Base-by-base conservation (phyloP, 129 eudicot genomes). In the Pulicaria dysenterica region DNA sequence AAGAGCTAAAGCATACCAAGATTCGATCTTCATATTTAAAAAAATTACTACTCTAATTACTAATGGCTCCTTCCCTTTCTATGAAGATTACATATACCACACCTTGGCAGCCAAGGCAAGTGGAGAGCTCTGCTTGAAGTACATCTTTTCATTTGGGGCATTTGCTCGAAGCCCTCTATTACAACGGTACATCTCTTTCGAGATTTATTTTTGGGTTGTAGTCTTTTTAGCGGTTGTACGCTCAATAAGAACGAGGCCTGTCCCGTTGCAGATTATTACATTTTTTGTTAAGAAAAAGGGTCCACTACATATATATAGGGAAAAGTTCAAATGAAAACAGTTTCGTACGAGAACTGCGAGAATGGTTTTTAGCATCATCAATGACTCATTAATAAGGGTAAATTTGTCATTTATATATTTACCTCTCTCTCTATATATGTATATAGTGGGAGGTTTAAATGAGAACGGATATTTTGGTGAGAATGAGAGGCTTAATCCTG, bases 31-130 rank as follows among this genome's bases (percentile, higher is more conserved):
- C 9, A n/a, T 14, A 19, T 12, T 63, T 34, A 4, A 24, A 19
- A 24, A 24, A 24, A 24, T 24, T 24, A 24, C 17, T 37, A 24
- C 12, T 73, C 63, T 78, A 80, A 70, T 72, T 36, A 1, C 11
- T 72, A 10, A 59, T 54, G 36, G 7, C 84, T 83, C 24, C 11
- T 24, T 24, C 31, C 31, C 31, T 24, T 24, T 24, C 31, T 44
- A 12, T 81, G 80, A 74, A 92, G 98, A 94, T 88, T 94, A 94
- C 75, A 83, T 85, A 9, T 90, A 94, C 85, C 99, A 94, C 66
- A 94, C 97, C 39, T 72, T 94, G 72, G 99, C 93, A 10, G 99
- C 97, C 49, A 94, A 94, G 79, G 96, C 87, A 70, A 94, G 99
- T 67, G 99, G 99, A 56, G 99, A 94, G 80, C 86, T 88, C 15